Percentiles rank a stretch among this genome's conserved stretches.
Conservation (phyloP, 257 asterid species). For the Anisodus acutangulus region DNA sequence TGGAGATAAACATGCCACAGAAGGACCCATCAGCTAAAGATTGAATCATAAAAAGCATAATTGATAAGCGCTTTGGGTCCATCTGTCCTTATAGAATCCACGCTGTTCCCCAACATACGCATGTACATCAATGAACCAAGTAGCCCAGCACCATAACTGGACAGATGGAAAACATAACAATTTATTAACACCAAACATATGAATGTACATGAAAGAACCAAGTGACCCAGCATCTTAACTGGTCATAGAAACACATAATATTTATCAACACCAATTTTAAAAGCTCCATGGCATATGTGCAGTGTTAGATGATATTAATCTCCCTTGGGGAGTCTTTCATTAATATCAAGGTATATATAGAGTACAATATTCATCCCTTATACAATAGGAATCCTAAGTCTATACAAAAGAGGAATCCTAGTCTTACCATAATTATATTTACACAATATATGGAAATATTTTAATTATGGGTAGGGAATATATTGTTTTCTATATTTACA, state of each 20-base stretch:
- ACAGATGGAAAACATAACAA: not conserved
- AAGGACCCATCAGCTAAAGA: conserved; percentile 20
- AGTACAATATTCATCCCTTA: too few relatives aligned
- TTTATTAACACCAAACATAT: conserved; percentile 58
- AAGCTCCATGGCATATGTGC: not conserved
- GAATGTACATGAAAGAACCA: conserved; percentile 79
- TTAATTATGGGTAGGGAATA: too few relatives aligned
- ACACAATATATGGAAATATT: too few relatives aligned
- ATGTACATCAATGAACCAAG: conserved; percentile 87
- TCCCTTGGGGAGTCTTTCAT: too few relatives aligned
- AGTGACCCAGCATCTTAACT: conserved; percentile 68
- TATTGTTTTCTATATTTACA: too few relatives aligned
- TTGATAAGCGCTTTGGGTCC: conserved; percentile 83
- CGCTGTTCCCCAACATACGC: conserved; percentile 86
- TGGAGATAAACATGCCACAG: not conserved
- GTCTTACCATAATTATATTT: too few relatives aligned
- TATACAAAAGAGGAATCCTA: too few relatives aligned
- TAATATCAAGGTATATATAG: too few relatives aligned
- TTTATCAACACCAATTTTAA: not conserved
- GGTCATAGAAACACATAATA: not conserved
- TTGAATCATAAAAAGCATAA: conserved; percentile 47
- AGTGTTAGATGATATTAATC: too few relatives aligned
- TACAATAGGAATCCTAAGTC: too few relatives aligned
- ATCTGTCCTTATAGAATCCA: conserved; percentile 79
- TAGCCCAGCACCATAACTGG: conserved; percentile 77